Evolutionary conservation across 2,329 filamentous ascomycete species (phyloP), one percentile per base, ranked within the genome.

Genomic region (Xylariaceae sp.): DNA sequence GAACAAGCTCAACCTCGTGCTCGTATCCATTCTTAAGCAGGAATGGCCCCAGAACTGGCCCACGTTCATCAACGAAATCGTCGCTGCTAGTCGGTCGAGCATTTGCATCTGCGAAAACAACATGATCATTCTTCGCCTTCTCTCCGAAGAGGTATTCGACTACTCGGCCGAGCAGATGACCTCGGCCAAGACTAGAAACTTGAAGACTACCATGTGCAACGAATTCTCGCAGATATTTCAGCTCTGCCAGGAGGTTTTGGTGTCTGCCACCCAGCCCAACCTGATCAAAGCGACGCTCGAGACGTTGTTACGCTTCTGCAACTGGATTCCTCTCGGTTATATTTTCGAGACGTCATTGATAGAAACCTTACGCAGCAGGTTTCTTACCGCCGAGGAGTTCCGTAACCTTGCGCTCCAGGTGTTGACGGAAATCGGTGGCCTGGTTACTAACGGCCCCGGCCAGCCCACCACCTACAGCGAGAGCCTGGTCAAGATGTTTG

Each of bases 21-120:
- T 98, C 49, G 88, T 98, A 54, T 96, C 89, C 41, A 90, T 98
- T 48, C 73, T 98, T 59, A 98, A 98, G 74, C 92, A 98, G 68
- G 92, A 98, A 67, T 98, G 92, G 92, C 92, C 92, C 41, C 90
- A 97, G 68, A 94, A 98, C 73, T 98, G 94, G 92, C 92, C 94
- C 9, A 95, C 88, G 14, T 98, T 98, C 67, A 97, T 98, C 76
- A 97, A 97, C 72, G 92, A 98, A 71, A 98, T 98, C 65, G 88
- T 98, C 55, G 85, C 88, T 15, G 90, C 92, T 40, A 97, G 89
- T 67, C 89, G 94, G 62, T 90, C 87, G 52, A 96, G 85, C 65
- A 73, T 98, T 38, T 92, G 90, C 26, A 94, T 98, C 55, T 98
- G 94, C 76, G 92, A 98, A 70, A 98, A 98, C 72, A 98, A 98